These are phyloP conservation scores for Arthrobotrys musiformis DNA, from an alignment of 2,329 filamentous ascomycete genomes.

Conservation along the genomic window DNA sequence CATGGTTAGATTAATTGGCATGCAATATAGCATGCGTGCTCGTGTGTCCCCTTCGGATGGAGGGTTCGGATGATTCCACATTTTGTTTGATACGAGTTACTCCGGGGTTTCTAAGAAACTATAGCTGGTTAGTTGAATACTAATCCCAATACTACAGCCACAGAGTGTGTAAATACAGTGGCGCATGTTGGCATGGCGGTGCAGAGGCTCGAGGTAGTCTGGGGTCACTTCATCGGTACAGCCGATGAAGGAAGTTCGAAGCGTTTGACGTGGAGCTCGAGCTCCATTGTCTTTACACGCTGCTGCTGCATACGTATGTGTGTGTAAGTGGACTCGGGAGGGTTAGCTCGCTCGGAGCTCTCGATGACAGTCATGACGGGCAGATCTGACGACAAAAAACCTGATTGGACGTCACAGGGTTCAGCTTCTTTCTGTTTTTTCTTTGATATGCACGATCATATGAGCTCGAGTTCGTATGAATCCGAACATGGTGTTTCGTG, in stretches of 20 bases:
- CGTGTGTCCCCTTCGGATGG: conserved; percentile 6
- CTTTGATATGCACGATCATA: too few species aligned
- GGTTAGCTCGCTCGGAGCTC: neutral
- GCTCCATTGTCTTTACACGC: neutral
- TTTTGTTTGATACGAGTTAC: neutral
- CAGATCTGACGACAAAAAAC: neutral
- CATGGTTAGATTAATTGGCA: conserved; percentile 11
- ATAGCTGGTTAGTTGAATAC: neutral
- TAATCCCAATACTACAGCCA: conserved; percentile 4
- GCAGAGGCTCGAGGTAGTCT: too few species aligned
- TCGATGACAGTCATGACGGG: neutral
- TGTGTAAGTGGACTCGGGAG: neutral
- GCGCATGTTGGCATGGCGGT: neutral
- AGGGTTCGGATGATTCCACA: conserved; percentile 20
- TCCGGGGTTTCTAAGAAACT: neutral
- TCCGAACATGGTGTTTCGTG: neutral
- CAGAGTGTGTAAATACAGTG: neutral
- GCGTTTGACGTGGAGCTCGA: conserved; percentile 11
- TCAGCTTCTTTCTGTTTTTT: neutral
- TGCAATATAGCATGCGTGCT: neutral
- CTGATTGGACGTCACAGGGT: neutral
- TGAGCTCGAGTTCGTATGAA: too few species aligned
- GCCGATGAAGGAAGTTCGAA: conserved; percentile 7
- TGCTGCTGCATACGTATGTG: neutral
- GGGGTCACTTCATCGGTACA: too few species aligned